phyloP scores from a whole-genome alignment of 148 eudicot genomes.

The Rhododendron simsii region DNA sequence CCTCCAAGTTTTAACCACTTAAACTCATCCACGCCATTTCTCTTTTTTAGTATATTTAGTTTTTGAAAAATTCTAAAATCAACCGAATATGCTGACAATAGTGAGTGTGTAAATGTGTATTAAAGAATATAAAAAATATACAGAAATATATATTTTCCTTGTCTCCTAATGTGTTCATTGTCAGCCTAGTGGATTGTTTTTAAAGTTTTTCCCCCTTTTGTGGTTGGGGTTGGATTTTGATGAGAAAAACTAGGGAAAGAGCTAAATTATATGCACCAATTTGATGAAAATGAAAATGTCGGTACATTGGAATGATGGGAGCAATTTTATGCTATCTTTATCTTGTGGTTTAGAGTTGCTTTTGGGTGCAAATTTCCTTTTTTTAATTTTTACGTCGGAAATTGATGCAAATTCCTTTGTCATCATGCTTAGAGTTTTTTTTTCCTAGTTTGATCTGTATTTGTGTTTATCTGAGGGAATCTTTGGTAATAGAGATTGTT shows the following conservation, averaged over 20 bases:
- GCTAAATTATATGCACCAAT: neutral
- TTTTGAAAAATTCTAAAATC: too few species aligned
- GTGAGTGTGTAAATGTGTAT: too few species aligned
- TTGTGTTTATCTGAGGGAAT: neutral
- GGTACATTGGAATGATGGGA: neutral
- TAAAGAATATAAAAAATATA: too few species aligned
- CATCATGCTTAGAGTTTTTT: neutral
- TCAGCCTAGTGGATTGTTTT: too few species aligned
- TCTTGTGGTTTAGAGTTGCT: neutral
- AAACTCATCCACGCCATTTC: neutral
- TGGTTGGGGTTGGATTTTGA: neutral
- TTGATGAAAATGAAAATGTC: neutral
- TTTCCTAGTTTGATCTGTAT: neutral
- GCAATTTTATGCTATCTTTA: neutral
- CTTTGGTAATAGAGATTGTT: neutral
- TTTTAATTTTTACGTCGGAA: too few species aligned
- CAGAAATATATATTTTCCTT: too few species aligned
- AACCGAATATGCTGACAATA: too few species aligned
- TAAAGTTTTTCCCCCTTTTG: neutral
- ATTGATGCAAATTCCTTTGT: too few species aligned
- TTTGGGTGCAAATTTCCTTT: neutral
- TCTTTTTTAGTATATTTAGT: neutral
- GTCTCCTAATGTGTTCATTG: too few species aligned
- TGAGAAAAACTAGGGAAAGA: neutral
- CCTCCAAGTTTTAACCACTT: constrained; percentile 2